These are phyloP conservation scores for Fusarium pininemorale DNA, from an alignment of 2,329 filamentous ascomycete species.

Conservation along the genomic window DNA sequence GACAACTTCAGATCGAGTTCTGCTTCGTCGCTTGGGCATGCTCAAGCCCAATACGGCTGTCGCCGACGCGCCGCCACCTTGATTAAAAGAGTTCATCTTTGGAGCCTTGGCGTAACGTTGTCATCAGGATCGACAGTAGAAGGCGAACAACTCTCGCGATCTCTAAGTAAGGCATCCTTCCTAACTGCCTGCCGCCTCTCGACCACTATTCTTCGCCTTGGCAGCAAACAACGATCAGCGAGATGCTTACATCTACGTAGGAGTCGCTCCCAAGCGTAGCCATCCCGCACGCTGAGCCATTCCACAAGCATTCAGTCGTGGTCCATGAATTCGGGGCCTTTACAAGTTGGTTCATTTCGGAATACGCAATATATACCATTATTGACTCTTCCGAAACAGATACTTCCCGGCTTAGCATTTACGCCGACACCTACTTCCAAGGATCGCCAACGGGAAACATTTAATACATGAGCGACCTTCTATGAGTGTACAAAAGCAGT, in stretches of 20 bases:
- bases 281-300: background rate
- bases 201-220: background rate
- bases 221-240: rapidly evolving
- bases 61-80: too few relatives aligned
- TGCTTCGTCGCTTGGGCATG: background rate
- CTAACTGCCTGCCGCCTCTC: too few relatives aligned
- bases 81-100: background rate
- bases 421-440: background rate
- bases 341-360: rapidly evolving
- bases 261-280: background rate
- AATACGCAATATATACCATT: background rate
- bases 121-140: background rate
- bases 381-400: background rate
- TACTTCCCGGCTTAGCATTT: background rate
- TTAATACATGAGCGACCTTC: background rate
- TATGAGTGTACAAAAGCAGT: background rate
- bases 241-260: background rate
- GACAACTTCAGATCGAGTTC: too few relatives aligned
- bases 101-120: background rate
- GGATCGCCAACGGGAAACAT: background rate
- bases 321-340: too few relatives aligned
- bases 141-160: background rate
- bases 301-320: background rate
- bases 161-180: background rate
- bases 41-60: background rate